Conservation (phyloP, 176 grass and related monocot species). For the Aegilops longissima region DNA sequence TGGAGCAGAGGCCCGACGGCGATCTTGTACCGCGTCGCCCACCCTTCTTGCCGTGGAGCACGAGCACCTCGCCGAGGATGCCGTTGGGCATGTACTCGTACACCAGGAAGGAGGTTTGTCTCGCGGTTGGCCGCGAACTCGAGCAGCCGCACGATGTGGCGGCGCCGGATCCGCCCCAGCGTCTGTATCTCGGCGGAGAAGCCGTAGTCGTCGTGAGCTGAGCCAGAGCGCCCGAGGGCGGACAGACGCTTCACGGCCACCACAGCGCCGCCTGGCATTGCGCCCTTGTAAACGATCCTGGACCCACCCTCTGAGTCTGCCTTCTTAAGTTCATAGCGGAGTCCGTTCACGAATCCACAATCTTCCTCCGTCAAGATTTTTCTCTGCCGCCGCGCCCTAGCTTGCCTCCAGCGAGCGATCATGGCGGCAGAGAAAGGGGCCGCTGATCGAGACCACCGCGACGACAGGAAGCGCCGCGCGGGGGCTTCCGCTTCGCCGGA, state of each 20-base stretch:
- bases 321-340: no score
- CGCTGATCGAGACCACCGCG: no score
- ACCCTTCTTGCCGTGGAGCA: conserved; percentile 76
- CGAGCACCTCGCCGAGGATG: conserved; percentile 81
- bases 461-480: no score
- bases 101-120: conserved; percentile 69
- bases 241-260: conserved; percentile 88
- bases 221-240: conserved; percentile 44
- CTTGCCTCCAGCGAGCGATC: no score
- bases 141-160: conserved; percentile 83
- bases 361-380: no score
- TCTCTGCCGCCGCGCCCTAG: no score
- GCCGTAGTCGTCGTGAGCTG: conserved; percentile 74
- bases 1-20: conserved; percentile 89
- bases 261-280: conserved; percentile 33
- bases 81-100: conserved; percentile 98
- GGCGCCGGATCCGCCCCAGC: conserved; percentile 75
- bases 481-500: no score
- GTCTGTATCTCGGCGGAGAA: conserved; percentile 93
- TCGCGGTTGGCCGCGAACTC: conserved; percentile 72
- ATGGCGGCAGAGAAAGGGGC: no score
- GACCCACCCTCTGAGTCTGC: conserved; percentile 53
- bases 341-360: no score
- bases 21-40: conserved; percentile 87
- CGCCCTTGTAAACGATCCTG: conserved; percentile 45